These are phyloP conservation scores for Gossypium longicalyx DNA, from an alignment of 345 rosid species.

Conservation along the genomic window DNA sequence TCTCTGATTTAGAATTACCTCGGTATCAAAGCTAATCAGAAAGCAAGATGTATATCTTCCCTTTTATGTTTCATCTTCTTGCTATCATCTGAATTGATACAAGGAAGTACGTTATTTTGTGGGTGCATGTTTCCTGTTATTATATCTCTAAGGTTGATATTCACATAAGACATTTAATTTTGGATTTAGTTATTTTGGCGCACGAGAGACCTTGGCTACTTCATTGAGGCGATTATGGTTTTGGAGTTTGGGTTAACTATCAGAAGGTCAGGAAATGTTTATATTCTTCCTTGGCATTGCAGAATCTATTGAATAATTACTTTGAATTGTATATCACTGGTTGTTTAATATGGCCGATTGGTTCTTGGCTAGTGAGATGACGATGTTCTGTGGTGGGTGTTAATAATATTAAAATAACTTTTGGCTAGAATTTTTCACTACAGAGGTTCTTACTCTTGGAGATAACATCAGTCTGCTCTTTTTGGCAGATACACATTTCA, in stretches of 20 bases:
- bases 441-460: background rate
- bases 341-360: background rate
- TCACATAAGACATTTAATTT: slow-evolving; percentile 3
- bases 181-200: slow-evolving; percentile 68
- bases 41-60: background rate
- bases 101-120: background rate
- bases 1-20: background rate
- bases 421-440: slow-evolving; percentile 1
- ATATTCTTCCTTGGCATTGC: slow-evolving; percentile 6
- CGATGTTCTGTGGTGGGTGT: background rate
- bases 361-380: slow-evolving; percentile 4
- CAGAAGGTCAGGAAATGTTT: slow-evolving; percentile 49
- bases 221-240: slow-evolving; percentile 84
- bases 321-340: background rate
- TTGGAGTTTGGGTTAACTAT: slow-evolving; percentile 86
- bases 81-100: background rate
- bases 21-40: background rate
- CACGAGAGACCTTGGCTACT: slow-evolving; percentile 66
- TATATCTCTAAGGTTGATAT: background rate
- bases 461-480: slow-evolving; percentile 23
- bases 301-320: background rate
- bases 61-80: background rate
- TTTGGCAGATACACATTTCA: slow-evolving; percentile 79
- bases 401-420: background rate
- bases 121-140: background rate